Evolutionary conservation across 352 stramenopile genomes (phyloP).

Genomic region (Pythium utonaiense): DNA sequence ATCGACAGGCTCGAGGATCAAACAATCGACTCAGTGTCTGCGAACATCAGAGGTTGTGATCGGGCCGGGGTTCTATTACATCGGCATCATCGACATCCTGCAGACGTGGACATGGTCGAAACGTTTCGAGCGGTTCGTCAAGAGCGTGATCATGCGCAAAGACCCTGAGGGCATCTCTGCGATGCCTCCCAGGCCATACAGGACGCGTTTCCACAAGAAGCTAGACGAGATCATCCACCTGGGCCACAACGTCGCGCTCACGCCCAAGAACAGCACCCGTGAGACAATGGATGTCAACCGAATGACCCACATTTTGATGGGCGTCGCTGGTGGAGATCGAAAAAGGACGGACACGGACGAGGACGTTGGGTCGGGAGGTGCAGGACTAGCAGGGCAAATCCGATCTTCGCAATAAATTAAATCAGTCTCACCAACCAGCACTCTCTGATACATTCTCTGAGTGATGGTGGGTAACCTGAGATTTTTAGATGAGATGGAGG

Average conservation of each 20-base stretch:
- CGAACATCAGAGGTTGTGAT: slow-evolving; percentile 75
- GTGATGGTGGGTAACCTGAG: too few species aligned
- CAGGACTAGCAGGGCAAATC: not conserved
- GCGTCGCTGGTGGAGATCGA: not conserved
- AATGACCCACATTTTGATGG: not conserved
- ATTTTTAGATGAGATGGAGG: too few species aligned
- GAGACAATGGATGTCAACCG: not conserved
- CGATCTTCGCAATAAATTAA: not conserved
- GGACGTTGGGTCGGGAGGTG: not conserved
- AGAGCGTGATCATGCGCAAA: slow-evolving; percentile 57
- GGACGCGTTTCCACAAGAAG: slow-evolving; percentile 64
- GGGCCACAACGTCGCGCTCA: slow-evolving; percentile 32
- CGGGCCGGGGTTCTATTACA: slow-evolving; percentile 82
- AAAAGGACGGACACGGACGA: not conserved
- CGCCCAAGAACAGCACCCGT: slow-evolving; percentile 3
- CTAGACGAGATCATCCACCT: slow-evolving; percentile 76
- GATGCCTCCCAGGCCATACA: slow-evolving; percentile 64
- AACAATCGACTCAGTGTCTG: slow-evolving; percentile 63
- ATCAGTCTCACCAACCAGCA: too few species aligned
- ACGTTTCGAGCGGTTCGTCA: slow-evolving; percentile 70
- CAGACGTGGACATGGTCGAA: slow-evolving; percentile 79
- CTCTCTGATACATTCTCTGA: too few species aligned
- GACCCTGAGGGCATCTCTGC: slow-evolving; percentile 74
- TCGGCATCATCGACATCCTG: slow-evolving; percentile 85
- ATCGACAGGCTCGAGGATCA: slow-evolving; percentile 19